Evolutionary conservation across 306 rosid genomes (phyloP).

Genomic region (Quercus rubra): DNA sequence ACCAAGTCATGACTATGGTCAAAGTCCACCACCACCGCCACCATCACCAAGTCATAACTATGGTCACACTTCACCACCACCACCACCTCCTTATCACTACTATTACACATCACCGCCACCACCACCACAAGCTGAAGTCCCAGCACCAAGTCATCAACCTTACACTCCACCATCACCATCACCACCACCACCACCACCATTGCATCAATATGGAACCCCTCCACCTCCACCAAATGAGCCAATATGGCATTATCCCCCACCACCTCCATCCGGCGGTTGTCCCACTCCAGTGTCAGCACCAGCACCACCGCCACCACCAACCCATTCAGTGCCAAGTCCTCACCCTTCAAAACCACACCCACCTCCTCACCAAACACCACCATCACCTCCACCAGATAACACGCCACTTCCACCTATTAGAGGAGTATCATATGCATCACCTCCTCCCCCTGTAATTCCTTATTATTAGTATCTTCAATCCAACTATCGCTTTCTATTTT

Average conservation of each 20-base stretch:
- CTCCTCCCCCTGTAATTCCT: constrained; percentile 21
- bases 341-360: constrained; percentile 4
- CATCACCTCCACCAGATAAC: constrained; percentile 12
- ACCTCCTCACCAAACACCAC: constrained; percentile 1
- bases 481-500: not conserved
- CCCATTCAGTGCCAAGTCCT: not conserved
- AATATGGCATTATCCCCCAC: not conserved
- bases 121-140: not conserved
- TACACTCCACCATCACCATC: not conserved
- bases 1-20: not conserved
- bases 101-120: not conserved
- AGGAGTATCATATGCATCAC: constrained; percentile 22
- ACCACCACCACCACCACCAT: not conserved
- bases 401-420: constrained; percentile 24
- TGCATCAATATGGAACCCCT: not conserved
- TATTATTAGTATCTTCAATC: not conserved
- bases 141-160: not conserved
- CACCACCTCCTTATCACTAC: not conserved
- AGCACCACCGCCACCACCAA: constrained; percentile 1
- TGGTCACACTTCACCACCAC: not conserved
- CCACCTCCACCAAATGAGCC: not conserved
- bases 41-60: not conserved
- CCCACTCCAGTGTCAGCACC: constrained; percentile 1
- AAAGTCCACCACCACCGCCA: not conserved
- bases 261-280: constrained; percentile 19